Evolutionary conservation across 306 rosid species (phyloP).

Genomic region (Clitoria ternatea): DNA sequence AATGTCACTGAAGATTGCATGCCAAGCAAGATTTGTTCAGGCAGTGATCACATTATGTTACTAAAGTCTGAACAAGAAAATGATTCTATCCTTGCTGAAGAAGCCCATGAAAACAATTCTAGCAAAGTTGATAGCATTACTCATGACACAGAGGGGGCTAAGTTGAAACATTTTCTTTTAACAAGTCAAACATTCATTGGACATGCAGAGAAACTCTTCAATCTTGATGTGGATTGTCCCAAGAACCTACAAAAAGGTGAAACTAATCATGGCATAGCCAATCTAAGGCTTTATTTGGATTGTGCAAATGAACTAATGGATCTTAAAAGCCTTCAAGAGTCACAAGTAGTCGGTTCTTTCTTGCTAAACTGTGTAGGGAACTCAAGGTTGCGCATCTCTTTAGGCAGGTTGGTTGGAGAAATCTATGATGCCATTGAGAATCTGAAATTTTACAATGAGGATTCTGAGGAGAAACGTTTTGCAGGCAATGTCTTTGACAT

Average conservation of each 20-base stretch:
- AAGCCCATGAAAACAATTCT: too few species aligned
- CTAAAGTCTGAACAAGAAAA: not conserved
- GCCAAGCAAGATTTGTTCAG: not conserved
- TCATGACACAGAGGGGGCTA: not conserved
- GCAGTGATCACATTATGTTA: not conserved
- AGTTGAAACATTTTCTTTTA: not conserved
- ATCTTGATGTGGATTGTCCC: not conserved
- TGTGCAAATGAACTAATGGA: not conserved
- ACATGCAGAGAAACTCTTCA: not conserved
- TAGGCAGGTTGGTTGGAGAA: conserved; percentile 38
- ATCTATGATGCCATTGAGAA: conserved; percentile 35
- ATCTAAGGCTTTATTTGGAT: not conserved
- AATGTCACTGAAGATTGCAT: not conserved
- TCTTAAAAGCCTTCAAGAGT: not conserved
- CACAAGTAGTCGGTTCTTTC: not conserved
- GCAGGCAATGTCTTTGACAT: conserved; percentile 18
- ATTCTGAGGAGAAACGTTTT: conserved; percentile 5
- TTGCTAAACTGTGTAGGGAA: not conserved
- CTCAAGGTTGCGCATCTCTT: not conserved
- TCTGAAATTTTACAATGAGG: conserved; percentile 34
- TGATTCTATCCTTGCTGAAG: not conserved
- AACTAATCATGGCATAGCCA: not conserved
- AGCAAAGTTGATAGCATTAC: not conserved
- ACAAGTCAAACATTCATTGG: not conserved
- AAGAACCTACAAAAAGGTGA: not conserved